Conservation (phyloP, 2,329 filamentous ascomycete species). For the Fusarium miscanthi region DNA sequence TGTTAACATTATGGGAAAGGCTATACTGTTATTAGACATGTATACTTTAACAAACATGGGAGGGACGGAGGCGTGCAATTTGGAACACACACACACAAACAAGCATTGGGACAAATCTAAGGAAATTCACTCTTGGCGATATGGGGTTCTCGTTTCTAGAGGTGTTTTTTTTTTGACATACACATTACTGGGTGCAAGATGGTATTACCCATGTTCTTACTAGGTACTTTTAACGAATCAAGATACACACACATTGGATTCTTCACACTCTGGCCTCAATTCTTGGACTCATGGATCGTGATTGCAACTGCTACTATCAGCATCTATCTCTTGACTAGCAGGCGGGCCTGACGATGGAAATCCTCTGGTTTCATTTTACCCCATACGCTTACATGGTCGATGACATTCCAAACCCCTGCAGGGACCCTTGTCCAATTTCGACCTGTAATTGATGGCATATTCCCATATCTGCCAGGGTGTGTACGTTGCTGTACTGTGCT, state of each 20-base stretch:
- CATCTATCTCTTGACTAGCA: not conserved
- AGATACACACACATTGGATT: constrained; percentile 21
- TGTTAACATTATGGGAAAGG: constrained; percentile 16
- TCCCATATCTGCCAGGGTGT: constrained; percentile 5
- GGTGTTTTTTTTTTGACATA: not conserved
- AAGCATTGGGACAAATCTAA: constrained; percentile 19
- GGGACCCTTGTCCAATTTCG: constrained; percentile 23
- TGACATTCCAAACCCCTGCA: constrained; percentile 28
- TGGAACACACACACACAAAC: not conserved
- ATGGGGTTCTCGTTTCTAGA: constrained; percentile 22
- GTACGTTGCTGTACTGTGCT: not conserved
- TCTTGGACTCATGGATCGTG: not conserved
- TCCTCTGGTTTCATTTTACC: constrained; percentile 24
- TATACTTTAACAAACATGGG: constrained; percentile 3
- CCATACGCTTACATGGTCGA: constrained; percentile 24
- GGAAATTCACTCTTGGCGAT: constrained; percentile 27
- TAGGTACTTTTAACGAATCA: constrained; percentile 17
- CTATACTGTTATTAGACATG: not conserved
- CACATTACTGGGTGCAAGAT: not conserved
- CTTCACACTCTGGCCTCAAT: not conserved
- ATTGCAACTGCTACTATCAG: not conserved
- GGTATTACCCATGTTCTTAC: constrained; percentile 7
- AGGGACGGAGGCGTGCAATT: constrained; percentile 11
- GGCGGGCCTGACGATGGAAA: not conserved
- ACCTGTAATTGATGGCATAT: constrained; percentile 2